phyloP scores from a whole-genome alignment of 768 basidiomycete genomes.

The Termitomyces sp. region DNA sequence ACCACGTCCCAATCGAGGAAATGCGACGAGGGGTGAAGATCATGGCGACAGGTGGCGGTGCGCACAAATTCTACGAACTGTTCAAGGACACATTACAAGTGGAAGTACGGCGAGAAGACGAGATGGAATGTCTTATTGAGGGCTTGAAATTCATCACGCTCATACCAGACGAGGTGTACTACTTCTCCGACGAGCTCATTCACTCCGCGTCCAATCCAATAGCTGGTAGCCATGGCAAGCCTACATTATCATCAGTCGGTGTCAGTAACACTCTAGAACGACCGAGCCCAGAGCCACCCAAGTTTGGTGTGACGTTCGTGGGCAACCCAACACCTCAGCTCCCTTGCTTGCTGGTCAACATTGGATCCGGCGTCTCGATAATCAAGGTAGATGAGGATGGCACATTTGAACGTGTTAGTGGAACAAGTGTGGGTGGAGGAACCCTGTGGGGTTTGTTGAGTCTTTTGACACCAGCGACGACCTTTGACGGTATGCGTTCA shows the following conservation, averaged over 20 bases:
- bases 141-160: constrained; percentile 94
- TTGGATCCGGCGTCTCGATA: constrained; percentile 95
- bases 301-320: constrained; percentile 87
- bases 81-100: constrained; percentile 73
- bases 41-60: constrained; percentile 97
- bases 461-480: constrained; percentile 89
- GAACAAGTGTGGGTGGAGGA: constrained; percentile 95
- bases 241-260: constrained; percentile 5
- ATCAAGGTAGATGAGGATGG: constrained; percentile 97
- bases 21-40: constrained; percentile 95
- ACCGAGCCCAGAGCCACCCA: constrained; percentile 88
- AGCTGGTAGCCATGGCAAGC: constrained; percentile 13
- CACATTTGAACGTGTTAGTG: constrained; percentile 92
- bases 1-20: constrained; percentile 82
- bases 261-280: constrained; percentile 50
- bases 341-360: constrained; percentile 96
- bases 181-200: constrained; percentile 96
- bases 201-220: constrained; percentile 41
- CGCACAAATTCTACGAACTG: constrained; percentile 88
- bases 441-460: constrained; percentile 96
- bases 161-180: constrained; percentile 97
- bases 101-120: constrained; percentile 88
- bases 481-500: constrained; percentile 83
- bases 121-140: constrained; percentile 98
- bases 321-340: constrained; percentile 80